Evolutionary conservation across 1,284 basidiomycete genomes (phyloP), one percentile per base, ranked within the genome.

Genomic region (Cutaneotrichosporon dermatis): DNA sequence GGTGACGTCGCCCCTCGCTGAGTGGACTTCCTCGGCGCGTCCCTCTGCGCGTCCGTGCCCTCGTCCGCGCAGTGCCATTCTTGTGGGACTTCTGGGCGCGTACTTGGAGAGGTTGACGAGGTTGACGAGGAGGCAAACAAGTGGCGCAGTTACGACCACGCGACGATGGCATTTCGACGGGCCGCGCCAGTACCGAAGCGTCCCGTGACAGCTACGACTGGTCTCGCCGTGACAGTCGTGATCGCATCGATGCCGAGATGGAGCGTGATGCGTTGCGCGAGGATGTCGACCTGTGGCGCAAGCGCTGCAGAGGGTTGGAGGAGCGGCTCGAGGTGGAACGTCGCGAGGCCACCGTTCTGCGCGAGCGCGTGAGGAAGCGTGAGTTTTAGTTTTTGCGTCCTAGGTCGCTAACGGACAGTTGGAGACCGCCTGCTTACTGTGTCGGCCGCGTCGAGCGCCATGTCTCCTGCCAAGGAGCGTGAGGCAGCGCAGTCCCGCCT

Each of bases 281-380:
- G 44, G 73, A 76, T 51, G 69, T 75, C 6, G 72, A 72, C 13
- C 49, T 71, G 16, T 76, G 74, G 74, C 69, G 67, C 51, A 57
- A 59, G 34, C 64, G 73, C 34, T 76, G 71, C 60, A 56, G 60
- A 33, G 64, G 56, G 4, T 48, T 74, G 37, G 73, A 76, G 49
- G 73, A 75, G 50, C 60, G 60, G 55, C 59, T 73, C 15, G 72
- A 73, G 35, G 55, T 59, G 4, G 75, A 77, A 61, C 64, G 67
- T 43, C 66, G 67, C 40, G 73, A 76, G 46, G 56, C 61, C 1
- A 60, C 49, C 1, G 52, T 71, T 0, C 57, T 75, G 35, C 63
- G 70, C 12, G 74, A 76, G 9, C 64, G 75, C 6, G 68, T 76
- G 4, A 57, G 75, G 33, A 77, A 76, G 59, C 65, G 73, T 75